Base-by-base conservation (phyloP, 306 rosid genomes). In the Castanea sativa region DNA sequence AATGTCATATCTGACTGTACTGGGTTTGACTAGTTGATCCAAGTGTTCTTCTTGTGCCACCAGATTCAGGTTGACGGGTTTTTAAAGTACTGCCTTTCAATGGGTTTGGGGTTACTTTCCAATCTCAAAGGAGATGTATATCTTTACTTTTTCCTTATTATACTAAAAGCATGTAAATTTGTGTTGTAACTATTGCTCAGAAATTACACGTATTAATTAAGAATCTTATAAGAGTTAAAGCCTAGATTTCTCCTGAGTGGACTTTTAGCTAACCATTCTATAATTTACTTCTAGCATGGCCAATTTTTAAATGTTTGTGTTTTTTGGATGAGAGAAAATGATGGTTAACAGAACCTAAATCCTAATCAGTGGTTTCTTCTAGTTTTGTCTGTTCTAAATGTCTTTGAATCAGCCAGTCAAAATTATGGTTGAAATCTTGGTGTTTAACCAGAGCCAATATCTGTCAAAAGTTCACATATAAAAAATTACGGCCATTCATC, bases 381-480 rank as follows among this genome's bases (percentile, higher is more conserved):
- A 82, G 55, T 73, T 21, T 23, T 20, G 65, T n/a, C 20, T n/a
- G 25, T 18, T 59, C 25, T 5, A 59, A n/a, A 25, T 59, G 53
- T 49, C 16, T 49, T 49, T 13, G 53, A 49, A 5, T 12, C 5
- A 32, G 8, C 64, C 74, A 15, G 60, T 60, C 74, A 45, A 73
- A 29, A 63, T 29, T 76, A 29, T 53, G 63, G 11, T 58, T 21
- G 55, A 41, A 56, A 76, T 11, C n/a, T 6, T 65, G 72, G 76
- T 49, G 35, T 43, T 76, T 74, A 41, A 55, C 74, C 20, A 45
- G 20, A 21, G 18, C 29, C 16, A 15, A 23, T 13, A 55, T 73
- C 65, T 71, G 85, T 88, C 83, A 81, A 86, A 84, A 79, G 82
- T 68, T 73, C 55, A 71, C 64, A 80, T 82, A 59, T 73, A 73